Conservation (phyloP, 768 basidiomycete species). For the Naematelia aurantialba region DNA sequence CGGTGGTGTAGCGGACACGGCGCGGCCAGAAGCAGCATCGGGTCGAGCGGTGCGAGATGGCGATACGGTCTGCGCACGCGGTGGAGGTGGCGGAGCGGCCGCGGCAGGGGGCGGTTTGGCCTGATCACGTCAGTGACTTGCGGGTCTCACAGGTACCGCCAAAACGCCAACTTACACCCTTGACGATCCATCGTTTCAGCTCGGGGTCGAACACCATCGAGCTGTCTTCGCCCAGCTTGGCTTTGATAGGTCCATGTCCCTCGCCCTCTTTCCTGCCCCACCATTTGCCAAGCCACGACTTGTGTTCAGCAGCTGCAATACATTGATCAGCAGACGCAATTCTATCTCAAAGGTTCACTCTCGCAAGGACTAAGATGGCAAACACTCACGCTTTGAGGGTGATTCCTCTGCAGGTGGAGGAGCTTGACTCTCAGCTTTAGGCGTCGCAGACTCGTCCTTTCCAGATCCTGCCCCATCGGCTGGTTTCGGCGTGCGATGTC, state of each 20-base stretch:
- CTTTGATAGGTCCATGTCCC: conserved; percentile 67
- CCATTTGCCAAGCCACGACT: conserved; percentile 70
- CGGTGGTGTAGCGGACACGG: conserved; percentile 22
- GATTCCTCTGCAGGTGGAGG: conserved; percentile 3
- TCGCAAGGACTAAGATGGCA: not conserved
- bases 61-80: conserved; percentile 79
- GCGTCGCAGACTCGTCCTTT: conserved; percentile 26
- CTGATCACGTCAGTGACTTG: conserved; percentile 5
- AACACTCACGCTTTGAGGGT: conserved; percentile 17
- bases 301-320: conserved; percentile 22
- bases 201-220: conserved; percentile 92
- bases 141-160: not conserved
- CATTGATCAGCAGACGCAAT: not conserved
- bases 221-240: conserved; percentile 86
- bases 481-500: conserved; percentile 31
- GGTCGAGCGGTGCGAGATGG: conserved; percentile 52
- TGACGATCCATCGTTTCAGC: conserved; percentile 94
- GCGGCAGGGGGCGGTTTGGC: conserved; percentile 58
- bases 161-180: conserved; percentile 61
- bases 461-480: conserved; percentile 6
- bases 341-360: not conserved
- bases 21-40: conserved; percentile 7
- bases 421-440: conserved; percentile 17
- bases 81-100: conserved; percentile 68
- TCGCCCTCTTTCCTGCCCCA: conserved; percentile 65